Evolutionary conservation across 148 eudicot species (phyloP).

Genomic region (Vaccinium myrtillus): DNA sequence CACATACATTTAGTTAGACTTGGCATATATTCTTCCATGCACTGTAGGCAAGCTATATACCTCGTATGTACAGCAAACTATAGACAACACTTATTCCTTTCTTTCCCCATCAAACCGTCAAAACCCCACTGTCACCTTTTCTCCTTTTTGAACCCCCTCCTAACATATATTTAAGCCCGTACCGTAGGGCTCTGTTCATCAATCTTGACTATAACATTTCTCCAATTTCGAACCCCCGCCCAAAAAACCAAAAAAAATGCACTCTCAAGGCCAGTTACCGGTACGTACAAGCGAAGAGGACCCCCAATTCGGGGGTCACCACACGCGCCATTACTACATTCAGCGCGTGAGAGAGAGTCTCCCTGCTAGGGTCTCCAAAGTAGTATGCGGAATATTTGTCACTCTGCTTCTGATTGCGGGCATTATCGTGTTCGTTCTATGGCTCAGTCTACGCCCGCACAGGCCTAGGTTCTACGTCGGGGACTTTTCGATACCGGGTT

Average conservation of each 20-base stretch:
- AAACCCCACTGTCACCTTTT: conserved; percentile 1
- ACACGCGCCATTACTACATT: conserved; percentile 54
- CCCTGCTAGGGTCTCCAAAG: conserved; percentile 61
- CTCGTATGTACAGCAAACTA: not conserved
- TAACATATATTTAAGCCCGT: not conserved
- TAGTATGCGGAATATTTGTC: conserved; percentile 60
- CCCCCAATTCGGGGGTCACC: conserved; percentile 34
- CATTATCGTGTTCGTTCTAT: conserved; percentile 57
- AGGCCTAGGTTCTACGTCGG: conserved; percentile 58
- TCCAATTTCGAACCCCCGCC: not conserved
- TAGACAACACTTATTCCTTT: conserved; percentile 21
- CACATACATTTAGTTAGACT: not conserved
- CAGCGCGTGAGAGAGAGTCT: conserved; percentile 74
- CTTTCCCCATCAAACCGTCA: conserved; percentile 19
- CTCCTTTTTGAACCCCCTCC: not conserved
- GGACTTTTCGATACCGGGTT: conserved; percentile 53
- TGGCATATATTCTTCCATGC: conserved; percentile 11
- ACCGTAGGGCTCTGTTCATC: conserved; percentile 10
- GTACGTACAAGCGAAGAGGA: conserved; percentile 6
- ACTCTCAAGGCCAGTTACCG: conserved; percentile 16
- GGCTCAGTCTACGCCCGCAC: conserved; percentile 84
- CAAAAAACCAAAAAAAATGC: conserved; percentile 3
- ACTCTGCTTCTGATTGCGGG: conserved; percentile 56
- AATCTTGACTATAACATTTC: not conserved
- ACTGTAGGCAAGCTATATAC: conserved; percentile 8